Evolutionary conservation across 164 flowering plant genomes (phyloP), one percentile per base, ranked within the genome.

Genomic region (Chloranthus sessilifolius): DNA sequence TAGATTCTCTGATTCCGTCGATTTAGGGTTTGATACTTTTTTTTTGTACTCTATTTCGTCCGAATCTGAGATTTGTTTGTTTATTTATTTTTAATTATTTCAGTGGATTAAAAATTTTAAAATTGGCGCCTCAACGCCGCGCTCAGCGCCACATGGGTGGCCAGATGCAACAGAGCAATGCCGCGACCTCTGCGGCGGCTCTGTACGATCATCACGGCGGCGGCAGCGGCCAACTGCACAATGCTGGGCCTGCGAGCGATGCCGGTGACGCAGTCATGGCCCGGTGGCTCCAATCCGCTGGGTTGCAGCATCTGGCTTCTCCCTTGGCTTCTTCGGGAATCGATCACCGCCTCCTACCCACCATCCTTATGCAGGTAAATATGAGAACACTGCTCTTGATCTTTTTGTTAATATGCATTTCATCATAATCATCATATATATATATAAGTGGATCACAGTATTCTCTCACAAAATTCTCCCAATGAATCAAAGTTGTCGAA

Each of bases 221-320:
- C 25, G 83, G 78, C 54, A 33, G 79, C 36, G n/a, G n/a, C n/a
- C n/a, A n/a, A n/a, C 45, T 76, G 48, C 79, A 73, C 51, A 71
- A 62, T 58, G 75, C 74, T 1, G 88, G 74, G 2, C 63, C 84
- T 12, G 54, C 76, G 0, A 64, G 69, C n/a, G 96, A 92, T 44
- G 85, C 95, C 2, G 89, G 92, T 0, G 99, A 88, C 64, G 95
- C 99, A 0, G 99, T 92, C 61, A 88, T 79, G 95, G 97, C 97
- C 1, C 77, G 99, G 38, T 92, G 97, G 97, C 86, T 88, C 14
- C 99, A 88, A 70, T 92, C 96, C 23, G 94, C 96, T 0, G 98
- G 98, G 45, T 70, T 92, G 78, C 98, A 88, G 84, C 99, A 92
- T 81, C 85, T 92, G 70, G 98, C 88, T 58, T 82, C 98, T 34